phyloP scores from a whole-genome alignment of 2,329 filamentous ascomycete genomes.

The Pseudogymnoascus sp. region DNA sequence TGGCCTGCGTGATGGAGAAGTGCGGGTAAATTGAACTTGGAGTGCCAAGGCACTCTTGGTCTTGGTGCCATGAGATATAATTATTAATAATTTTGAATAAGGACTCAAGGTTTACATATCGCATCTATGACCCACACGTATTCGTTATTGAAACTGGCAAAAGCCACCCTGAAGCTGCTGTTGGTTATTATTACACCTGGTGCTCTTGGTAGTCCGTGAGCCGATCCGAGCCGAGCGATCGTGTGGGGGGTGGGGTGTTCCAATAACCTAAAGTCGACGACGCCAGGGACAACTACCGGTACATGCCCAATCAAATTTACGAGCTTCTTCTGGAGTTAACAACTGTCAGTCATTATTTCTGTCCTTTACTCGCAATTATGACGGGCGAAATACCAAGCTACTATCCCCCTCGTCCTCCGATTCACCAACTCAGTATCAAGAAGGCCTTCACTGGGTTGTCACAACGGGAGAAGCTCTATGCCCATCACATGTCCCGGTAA shows the following conservation, averaged over 20 bases:
- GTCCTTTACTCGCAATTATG: neutral
- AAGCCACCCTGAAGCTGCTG: no score
- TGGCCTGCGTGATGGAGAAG: slow-evolving; percentile 12
- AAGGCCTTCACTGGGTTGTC: slow-evolving; percentile 46
- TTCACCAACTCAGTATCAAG: neutral
- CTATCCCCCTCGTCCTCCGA: slow-evolving; percentile 35
- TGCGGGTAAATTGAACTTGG: slow-evolving; percentile 11
- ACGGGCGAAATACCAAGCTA: neutral
- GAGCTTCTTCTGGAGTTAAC: neutral
- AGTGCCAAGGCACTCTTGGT: slow-evolving; percentile 9
- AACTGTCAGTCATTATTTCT: neutral
- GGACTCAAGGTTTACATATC: no score
- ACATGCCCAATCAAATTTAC: neutral
- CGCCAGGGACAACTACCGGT: neutral
- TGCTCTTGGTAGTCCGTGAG: neutral
- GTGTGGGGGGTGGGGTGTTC: neutral
- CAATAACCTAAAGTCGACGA: neutral
- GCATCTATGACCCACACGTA: no score
- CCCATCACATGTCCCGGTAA: slow-evolving; percentile 47
- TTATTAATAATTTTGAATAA: no score
- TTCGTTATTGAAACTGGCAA: no score
- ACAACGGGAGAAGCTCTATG: slow-evolving; percentile 54
- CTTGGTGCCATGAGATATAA: slow-evolving; percentile 10
- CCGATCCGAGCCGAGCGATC: neutral
- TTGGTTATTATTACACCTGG: no score